phyloP scores from a whole-genome alignment of 768 basidiomycete species.

The Suillus decipiens region DNA sequence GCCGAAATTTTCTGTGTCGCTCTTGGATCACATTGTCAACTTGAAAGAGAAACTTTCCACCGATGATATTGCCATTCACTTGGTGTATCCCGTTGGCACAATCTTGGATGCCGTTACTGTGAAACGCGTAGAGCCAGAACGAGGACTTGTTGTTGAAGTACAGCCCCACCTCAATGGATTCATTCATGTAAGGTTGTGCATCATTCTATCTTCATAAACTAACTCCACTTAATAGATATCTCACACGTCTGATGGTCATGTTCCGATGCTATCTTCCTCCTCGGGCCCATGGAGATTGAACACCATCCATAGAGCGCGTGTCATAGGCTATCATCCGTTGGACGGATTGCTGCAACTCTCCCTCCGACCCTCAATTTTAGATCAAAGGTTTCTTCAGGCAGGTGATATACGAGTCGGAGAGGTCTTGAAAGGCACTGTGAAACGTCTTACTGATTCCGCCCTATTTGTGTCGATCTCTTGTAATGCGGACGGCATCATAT shows the following conservation, averaged over 20 bases:
- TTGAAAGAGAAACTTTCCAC: slow-evolving; percentile 42
- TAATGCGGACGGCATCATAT: slow-evolving; percentile 88
- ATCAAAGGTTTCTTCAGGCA: slow-evolving; percentile 85
- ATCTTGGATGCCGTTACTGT: slow-evolving; percentile 78
- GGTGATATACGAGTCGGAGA: slow-evolving; percentile 85
- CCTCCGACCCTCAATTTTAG: slow-evolving; percentile 77
- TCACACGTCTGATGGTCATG: slow-evolving; percentile 84
- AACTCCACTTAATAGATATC: slow-evolving; percentile 68
- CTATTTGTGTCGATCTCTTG: slow-evolving; percentile 88
- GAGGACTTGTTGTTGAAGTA: slow-evolving; percentile 76
- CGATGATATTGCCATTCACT: slow-evolving; percentile 38
- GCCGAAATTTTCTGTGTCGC: slow-evolving; percentile 80
- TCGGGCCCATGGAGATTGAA: slow-evolving; percentile 84
- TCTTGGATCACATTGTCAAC: slow-evolving; percentile 69
- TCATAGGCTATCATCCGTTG: slow-evolving; percentile 80
- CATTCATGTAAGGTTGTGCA: slow-evolving; percentile 67
- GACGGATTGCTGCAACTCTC: slow-evolving; percentile 92
- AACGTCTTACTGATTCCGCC: slow-evolving; percentile 75
- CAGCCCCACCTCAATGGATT: slow-evolving; percentile 68
- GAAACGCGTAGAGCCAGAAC: slow-evolving; percentile 71
- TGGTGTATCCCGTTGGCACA: slow-evolving; percentile 76
- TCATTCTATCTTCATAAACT: slow-evolving; percentile 6
- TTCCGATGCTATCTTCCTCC: slow-evolving; percentile 65
- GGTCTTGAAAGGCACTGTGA: slow-evolving; percentile 76
- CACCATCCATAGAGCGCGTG: slow-evolving; percentile 60